phyloP scores from a whole-genome alignment of 2,329 filamentous ascomycete species.

The Venturia pyrina region DNA sequence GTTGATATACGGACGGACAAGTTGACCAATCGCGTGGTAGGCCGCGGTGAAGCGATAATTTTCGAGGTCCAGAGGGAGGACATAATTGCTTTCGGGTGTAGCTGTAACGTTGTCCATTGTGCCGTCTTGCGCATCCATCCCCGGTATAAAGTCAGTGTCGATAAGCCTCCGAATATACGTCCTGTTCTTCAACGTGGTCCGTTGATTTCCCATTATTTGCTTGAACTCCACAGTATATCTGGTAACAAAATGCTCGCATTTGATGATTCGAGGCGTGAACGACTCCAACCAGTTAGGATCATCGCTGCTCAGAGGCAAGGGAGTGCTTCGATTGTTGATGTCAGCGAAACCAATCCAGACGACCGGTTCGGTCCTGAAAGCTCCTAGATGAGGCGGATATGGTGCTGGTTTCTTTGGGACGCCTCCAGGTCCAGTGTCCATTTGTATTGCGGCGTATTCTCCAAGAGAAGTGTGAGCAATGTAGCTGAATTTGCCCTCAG shows the following conservation, averaged over 20 bases:
- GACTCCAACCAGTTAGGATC: slow-evolving; percentile 23
- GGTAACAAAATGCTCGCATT: slow-evolving; percentile 26
- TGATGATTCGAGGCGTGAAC: slow-evolving; percentile 24
- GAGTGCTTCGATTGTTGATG: slow-evolving; percentile 20
- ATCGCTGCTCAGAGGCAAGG: slow-evolving; percentile 17
- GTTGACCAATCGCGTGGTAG: slow-evolving; percentile 25
- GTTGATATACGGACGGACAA: slow-evolving; percentile 26
- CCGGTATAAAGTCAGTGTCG: slow-evolving; percentile 17
- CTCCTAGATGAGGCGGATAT: slow-evolving; percentile 22
- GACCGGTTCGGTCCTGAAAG: slow-evolving; percentile 25
- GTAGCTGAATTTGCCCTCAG: slow-evolving; percentile 24
- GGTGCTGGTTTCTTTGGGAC: slow-evolving; percentile 17
- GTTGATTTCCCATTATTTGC: slow-evolving; percentile 21
- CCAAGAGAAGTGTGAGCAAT: slow-evolving; percentile 21
- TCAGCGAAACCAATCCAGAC: slow-evolving; percentile 26
- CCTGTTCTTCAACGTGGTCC: slow-evolving; percentile 18
- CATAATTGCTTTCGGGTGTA: slow-evolving; percentile 18
- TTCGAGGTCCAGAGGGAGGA: slow-evolving; percentile 19
- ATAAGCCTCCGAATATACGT: slow-evolving; percentile 23
- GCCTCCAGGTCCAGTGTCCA: slow-evolving; percentile 18
- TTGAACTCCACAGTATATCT: slow-evolving; percentile 26
- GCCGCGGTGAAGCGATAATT: slow-evolving; percentile 24
- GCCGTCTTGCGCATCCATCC: neutral
- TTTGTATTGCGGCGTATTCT: slow-evolving; percentile 24
- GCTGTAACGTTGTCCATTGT: slow-evolving; percentile 15